A percentile compares a stretch with the other conserved stretches of the same genome.
phyloP scores from a whole-genome alignment of 257 asterid species.

The Ballota nigra region DNA sequence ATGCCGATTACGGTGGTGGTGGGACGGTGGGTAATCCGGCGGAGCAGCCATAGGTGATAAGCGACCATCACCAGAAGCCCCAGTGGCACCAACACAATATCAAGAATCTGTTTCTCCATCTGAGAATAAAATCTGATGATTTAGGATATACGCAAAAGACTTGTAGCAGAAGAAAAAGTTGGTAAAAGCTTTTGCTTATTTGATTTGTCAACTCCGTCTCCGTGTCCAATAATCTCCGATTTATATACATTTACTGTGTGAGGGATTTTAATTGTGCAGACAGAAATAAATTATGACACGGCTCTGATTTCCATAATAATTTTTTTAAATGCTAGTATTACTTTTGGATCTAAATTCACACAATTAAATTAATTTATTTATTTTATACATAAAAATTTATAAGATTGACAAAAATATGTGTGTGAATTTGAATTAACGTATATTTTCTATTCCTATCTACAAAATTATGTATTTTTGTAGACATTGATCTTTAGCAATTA shows the following conservation, averaged over 20 bases:
- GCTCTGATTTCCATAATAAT: no score
- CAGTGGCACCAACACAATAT: conserved; percentile 64
- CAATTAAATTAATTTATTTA: no score
- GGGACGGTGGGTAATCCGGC: conserved; percentile 59
- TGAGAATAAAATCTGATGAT: background rate
- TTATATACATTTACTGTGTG: background rate
- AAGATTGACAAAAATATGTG: no score
- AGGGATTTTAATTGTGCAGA: background rate
- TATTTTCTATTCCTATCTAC: no score
- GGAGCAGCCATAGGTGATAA: conserved; percentile 82
- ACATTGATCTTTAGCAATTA: no score
- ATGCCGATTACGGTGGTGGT: conserved; percentile 77
- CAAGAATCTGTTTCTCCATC: conserved; percentile 64
- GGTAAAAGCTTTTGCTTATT: background rate
- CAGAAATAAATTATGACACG: conserved; percentile 21
- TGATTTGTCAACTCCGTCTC: background rate
- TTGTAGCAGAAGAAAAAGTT: background rate
- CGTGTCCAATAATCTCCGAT: background rate
- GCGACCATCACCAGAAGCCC: conserved; percentile 57
- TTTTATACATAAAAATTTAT: no score
- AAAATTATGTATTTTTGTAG: no score
- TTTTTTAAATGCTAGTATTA: no score
- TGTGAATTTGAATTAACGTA: no score
- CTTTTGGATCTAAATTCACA: no score
- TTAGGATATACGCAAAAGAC: background rate